Evolutionary conservation across 495 filamentous ascomycete species (phyloP).

Genomic region (Sphaerosporella brunnea): DNA sequence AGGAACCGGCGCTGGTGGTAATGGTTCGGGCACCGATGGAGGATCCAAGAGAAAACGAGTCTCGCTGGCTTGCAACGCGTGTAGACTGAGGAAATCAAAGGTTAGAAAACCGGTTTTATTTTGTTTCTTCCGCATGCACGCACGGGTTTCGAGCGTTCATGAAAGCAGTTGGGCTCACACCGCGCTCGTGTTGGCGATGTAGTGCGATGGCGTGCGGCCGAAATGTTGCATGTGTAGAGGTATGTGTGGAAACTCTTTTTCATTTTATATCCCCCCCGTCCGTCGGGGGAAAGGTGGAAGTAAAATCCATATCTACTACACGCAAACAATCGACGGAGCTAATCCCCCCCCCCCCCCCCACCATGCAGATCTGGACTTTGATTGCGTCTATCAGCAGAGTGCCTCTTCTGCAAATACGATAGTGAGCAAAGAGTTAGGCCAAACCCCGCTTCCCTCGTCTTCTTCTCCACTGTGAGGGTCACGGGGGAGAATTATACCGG

Average conservation of each 20-base stretch:
- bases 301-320: too few relatives aligned
- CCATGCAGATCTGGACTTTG: constrained; percentile 28
- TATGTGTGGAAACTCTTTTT: neutral
- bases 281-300: too few relatives aligned
- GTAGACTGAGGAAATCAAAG: constrained; percentile 33
- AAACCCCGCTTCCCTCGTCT: neutral
- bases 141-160: too few relatives aligned
- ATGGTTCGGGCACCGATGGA: constrained; percentile 3
- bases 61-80: constrained; percentile 32
- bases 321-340: too few relatives aligned
- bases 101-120: constrained; percentile 19
- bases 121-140: too few relatives aligned
- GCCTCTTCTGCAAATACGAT: constrained; percentile 30
- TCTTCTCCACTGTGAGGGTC: too few relatives aligned
- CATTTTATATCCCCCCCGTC: neutral
- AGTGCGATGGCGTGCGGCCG: constrained; percentile 35
- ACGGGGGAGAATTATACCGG: too few relatives aligned
- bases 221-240: constrained; percentile 30
- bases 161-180: too few relatives aligned
- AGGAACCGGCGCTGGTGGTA: neutral
- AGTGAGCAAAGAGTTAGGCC: constrained; percentile 30
- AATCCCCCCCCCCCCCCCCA: neutral
- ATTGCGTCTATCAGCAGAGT: constrained; percentile 32
- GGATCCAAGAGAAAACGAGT: constrained; percentile 23
- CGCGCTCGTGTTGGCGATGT: too few relatives aligned